These are phyloP conservation scores for Fusarium paranaense DNA, from an alignment of 2,329 filamentous ascomycete genomes.

Conservation along the genomic window DNA sequence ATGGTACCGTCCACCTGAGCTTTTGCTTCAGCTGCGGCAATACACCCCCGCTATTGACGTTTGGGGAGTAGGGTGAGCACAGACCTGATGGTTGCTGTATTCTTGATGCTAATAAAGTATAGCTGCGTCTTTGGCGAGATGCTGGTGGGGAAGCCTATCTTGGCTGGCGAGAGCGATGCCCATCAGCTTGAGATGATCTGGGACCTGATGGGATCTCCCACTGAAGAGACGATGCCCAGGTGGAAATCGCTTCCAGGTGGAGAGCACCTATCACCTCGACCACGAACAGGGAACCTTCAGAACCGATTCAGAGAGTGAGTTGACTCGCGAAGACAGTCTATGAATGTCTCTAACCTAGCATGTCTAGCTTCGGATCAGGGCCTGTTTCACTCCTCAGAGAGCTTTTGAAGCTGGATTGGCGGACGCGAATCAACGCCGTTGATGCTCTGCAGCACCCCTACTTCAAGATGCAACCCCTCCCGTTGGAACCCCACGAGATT, in stretches of 20 bases:
- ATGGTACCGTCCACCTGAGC: constrained; percentile 96
- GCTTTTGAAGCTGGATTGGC: constrained; percentile 90
- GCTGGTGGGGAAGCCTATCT: constrained; percentile 92
- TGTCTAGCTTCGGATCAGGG: constrained; percentile 70
- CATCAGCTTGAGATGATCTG: constrained; percentile 96
- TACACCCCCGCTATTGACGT: constrained; percentile 99
- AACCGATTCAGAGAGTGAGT: constrained; percentile 79
- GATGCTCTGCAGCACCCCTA: constrained; percentile 94
- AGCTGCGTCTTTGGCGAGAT: constrained; percentile 99
- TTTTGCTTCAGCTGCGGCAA: constrained; percentile 85
- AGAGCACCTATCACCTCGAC: constrained; percentile 75
- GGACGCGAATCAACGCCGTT: constrained; percentile 87
- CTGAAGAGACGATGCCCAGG: constrained; percentile 90
- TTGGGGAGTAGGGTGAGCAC: constrained; percentile 91
- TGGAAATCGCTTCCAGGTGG: constrained; percentile 87
- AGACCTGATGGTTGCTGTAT: not conserved
- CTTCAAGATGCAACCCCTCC: constrained; percentile 82
- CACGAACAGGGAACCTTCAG: constrained; percentile 73
- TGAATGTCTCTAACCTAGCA: constrained; percentile 21
- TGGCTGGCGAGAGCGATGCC: constrained; percentile 87
- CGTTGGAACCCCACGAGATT: constrained; percentile 86
- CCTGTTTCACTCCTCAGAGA: constrained; percentile 86
- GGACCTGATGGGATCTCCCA: constrained; percentile 90
- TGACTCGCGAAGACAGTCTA: not conserved
- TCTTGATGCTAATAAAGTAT: constrained; percentile 35